Conservation (phyloP, 768 basidiomycete genomes). For the Clavaria fumosa region DNA sequence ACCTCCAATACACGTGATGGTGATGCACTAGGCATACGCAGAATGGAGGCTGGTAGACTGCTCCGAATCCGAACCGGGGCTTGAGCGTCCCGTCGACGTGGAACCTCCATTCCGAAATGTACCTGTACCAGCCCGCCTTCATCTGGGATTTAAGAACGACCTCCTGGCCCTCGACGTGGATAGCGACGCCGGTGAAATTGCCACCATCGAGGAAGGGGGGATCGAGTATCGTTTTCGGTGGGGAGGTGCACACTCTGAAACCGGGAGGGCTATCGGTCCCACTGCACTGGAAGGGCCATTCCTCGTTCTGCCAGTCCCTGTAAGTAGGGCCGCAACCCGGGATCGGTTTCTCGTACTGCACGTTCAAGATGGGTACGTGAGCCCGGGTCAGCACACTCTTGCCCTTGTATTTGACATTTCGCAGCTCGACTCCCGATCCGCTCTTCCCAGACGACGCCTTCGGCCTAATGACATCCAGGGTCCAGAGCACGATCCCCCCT, state of each 20-base stretch:
- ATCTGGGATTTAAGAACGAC: background rate
- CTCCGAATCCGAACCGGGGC: constrained; percentile 3
- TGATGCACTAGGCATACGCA: constrained; percentile 2
- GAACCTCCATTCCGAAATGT: constrained; percentile 4
- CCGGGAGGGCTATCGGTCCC: background rate
- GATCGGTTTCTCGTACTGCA: constrained; percentile 1
- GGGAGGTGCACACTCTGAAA: constrained; percentile 2
- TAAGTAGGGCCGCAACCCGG: constrained; percentile 1
- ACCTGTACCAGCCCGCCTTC: constrained; percentile 4
- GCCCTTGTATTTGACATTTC: constrained; percentile 5
- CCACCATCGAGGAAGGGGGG: background rate
- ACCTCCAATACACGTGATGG: constrained; percentile 2
- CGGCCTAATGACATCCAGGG: constrained; percentile 3
- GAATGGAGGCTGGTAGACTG: background rate
- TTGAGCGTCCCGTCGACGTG: constrained; percentile 4
- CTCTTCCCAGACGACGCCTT: constrained; percentile 2
- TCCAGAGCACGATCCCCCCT: constrained; percentile 1
- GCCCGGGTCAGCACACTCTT: constrained; percentile 1
- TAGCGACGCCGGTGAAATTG: background rate
- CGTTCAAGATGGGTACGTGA: constrained; percentile 5
- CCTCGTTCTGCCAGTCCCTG: constrained; percentile 2
- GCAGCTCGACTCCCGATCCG: constrained; percentile 4
- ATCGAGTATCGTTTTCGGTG: background rate
- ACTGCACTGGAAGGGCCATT: background rate
- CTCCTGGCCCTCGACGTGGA: background rate